Percentiles rank a stretch among this genome's conserved stretches.
These are phyloP conservation scores for Fulvia fulva DNA, from an alignment of 2,329 filamentous ascomycete genomes.

Conservation along the genomic window DNA sequence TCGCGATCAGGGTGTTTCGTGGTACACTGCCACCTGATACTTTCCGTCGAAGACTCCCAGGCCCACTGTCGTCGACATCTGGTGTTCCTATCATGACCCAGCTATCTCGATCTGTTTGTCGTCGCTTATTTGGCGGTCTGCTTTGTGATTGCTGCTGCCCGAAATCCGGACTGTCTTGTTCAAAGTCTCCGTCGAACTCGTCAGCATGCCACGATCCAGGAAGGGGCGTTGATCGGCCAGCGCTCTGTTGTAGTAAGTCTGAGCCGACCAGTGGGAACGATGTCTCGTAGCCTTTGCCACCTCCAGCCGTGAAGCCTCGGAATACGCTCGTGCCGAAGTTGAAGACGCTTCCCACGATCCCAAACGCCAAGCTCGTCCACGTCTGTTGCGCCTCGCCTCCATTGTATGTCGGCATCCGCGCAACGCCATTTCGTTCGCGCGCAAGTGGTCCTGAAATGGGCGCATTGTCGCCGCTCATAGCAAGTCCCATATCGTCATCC, in stretches of 20 bases:
- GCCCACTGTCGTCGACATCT: constrained; percentile 53
- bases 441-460: constrained; percentile 29
- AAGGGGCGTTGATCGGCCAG: constrained; percentile 41
- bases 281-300: constrained; percentile 64
- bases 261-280: constrained; percentile 12
- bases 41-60: constrained; percentile 35
- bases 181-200: constrained; percentile 43
- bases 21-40: constrained; percentile 29
- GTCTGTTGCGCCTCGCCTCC: constrained; percentile 19
- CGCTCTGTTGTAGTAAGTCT: constrained; percentile 24
- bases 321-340: constrained; percentile 76
- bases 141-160: constrained; percentile 28
- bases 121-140: constrained; percentile 40
- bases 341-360: constrained; percentile 71
- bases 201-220: constrained; percentile 54
- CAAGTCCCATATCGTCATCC: constrained; percentile 21
- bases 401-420: constrained; percentile 15
- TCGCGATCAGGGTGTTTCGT: constrained; percentile 11
- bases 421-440: constrained; percentile 35
- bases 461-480: constrained; percentile 4
- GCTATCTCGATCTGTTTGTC: constrained; percentile 45
- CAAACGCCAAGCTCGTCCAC: constrained; percentile 59
- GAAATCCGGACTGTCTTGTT: constrained; percentile 41
- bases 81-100: constrained; percentile 47
- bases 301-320: constrained; percentile 80